Evolutionary conservation across 805 yeast genomes (phyloP), one percentile per base, ranked within the genome.

Genomic region (Barnettozyma siamensis): DNA sequence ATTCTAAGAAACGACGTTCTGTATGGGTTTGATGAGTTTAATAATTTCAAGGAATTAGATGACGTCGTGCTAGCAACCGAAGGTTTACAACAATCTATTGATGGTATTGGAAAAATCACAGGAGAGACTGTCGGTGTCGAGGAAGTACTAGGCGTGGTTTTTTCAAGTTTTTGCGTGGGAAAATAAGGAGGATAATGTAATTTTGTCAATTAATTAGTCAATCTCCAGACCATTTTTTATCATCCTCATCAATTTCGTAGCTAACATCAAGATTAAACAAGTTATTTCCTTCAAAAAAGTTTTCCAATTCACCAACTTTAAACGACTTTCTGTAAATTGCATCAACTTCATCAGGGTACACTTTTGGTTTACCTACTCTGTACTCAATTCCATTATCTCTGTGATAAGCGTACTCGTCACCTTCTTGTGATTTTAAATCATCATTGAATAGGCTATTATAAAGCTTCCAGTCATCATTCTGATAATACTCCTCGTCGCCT

Each of bases 101-200:
- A 83, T 12, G 96, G 96, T 0, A 83, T 93, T 30, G 97, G 97
- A 0, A 85, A 81, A 54, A 84, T 93, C 20, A 89, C 97, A 0
- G 99, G 98, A 1, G 84, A 85, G 31, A 75, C 87, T 0, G 78
- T 91, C 12, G 95, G 95, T 0, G 72, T 89, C 0, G 97, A 93
- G 51, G 98, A 93, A 55, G 79, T 93, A 1, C 66, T 93, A 5
- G 96, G 93, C 1, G 91, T 86, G 1, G 93, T 93, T 0, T 93
- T 93, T 57, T 80, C 95, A 2, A 83, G 79, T 46, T 93, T 93
- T 59, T 93, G 99, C 61, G 88, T 93, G 18, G 99, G 99, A 0
- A 91, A 91, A 60, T 91, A 27, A 19, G 24, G 24, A 21, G 6
- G 9, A 7, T 9, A 21, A 21, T 21, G 24, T 9, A 21, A 13